A percentile compares a stretch with the other conserved stretches of the same genome.
Conservation (phyloP, 257 asterid species). For the Jacaranda mimosifolia region DNA sequence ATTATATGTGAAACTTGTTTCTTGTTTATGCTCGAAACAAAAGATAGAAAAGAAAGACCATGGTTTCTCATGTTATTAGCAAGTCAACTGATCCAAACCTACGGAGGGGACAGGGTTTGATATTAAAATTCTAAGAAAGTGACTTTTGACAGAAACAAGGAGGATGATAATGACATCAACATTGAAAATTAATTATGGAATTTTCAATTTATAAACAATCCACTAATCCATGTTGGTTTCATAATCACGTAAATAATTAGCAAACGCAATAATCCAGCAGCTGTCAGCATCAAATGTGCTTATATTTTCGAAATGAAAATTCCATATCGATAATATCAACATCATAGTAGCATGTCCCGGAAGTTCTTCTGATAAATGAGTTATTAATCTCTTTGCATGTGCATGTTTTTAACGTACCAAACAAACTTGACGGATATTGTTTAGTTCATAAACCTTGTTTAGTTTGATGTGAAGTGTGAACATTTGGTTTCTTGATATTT, state of each 20-base stretch:
- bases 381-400: neutral
- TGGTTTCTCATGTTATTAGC: no score
- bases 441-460: neutral
- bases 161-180: neutral
- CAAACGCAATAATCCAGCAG: neutral
- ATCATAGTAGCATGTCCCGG: neutral
- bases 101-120: no score
- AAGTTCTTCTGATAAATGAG: neutral
- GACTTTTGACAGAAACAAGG: neutral
- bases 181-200: neutral
- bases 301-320: neutral
- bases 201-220: neutral
- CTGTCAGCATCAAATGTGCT: neutral
- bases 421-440: neutral
- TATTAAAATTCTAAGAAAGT: neutral
- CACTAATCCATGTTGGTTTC: neutral
- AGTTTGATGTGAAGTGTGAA: no score
- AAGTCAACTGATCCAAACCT: no score
- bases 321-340: neutral
- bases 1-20: no score
- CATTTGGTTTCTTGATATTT: no score
- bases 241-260: neutral
- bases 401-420: neutral
- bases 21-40: no score
- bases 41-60: no score